Conservation (phyloP, 495 filamentous ascomycete genomes). For the Hypoxylon cercidicola region DNA sequence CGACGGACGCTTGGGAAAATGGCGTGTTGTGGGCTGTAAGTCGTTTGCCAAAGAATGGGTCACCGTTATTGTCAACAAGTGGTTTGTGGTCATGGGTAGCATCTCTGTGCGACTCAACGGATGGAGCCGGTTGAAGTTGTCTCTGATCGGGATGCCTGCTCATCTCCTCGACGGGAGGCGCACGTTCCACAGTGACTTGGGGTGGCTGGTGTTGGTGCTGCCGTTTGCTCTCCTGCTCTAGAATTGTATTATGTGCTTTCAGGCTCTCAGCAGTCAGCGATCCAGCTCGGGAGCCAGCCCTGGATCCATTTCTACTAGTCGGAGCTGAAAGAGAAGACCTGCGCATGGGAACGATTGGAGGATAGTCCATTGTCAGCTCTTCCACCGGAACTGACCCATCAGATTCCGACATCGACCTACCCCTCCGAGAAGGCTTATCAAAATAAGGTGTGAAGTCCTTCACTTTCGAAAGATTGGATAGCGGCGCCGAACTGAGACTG, state of each 20-base stretch:
- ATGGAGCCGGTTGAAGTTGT: conserved; percentile 42
- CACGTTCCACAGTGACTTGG: conserved; percentile 40
- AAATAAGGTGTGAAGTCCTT: conserved; percentile 48
- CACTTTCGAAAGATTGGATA: conserved; percentile 45
- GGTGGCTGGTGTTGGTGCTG: conserved; percentile 43
- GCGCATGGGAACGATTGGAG: conserved; percentile 68
- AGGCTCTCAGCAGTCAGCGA: conserved; percentile 75
- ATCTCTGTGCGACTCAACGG: conserved; percentile 49
- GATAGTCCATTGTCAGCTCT: conserved; percentile 65
- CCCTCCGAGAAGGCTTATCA: conserved; percentile 49
- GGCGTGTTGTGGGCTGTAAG: conserved; percentile 64
- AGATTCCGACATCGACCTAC: conserved; percentile 59
- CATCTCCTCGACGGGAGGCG: conserved; percentile 41
- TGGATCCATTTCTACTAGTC: conserved; percentile 73
- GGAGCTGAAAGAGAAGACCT: conserved; percentile 77
- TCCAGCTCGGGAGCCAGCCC: conserved; percentile 59
- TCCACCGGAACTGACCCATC: conserved; percentile 58
- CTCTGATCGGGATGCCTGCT: conserved; percentile 45
- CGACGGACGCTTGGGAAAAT: conserved; percentile 69
- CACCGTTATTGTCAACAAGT: conserved; percentile 60
- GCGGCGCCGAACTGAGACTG: conserved; percentile 54
- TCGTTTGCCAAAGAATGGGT: conserved; percentile 64
- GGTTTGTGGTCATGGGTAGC: conserved; percentile 45
- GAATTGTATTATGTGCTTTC: conserved; percentile 64
- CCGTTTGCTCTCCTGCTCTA: conserved; percentile 42